phyloP scores from a whole-genome alignment of 1,139 yeast species.

The Hansenula sp. region DNA sequence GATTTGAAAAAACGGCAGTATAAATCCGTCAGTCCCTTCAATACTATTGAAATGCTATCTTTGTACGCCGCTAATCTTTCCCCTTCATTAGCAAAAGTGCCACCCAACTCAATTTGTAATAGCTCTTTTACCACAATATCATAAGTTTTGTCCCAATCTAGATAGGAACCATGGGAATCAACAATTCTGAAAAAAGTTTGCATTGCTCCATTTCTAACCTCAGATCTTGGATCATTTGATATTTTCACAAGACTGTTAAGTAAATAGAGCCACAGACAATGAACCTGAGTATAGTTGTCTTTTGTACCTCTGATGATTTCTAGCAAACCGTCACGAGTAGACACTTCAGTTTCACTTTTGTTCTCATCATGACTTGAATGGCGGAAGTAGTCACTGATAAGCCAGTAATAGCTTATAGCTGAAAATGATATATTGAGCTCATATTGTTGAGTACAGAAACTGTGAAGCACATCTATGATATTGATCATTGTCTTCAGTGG shows the following conservation, averaged over 20 bases:
- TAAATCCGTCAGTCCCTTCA: slow-evolving; percentile 29
- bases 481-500: slow-evolving; percentile 59
- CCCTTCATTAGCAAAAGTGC: slow-evolving; percentile 13
- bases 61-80: slow-evolving; percentile 11
- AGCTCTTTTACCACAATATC: slow-evolving; percentile 42
- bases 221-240: slow-evolving; percentile 62
- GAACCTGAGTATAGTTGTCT: slow-evolving; percentile 6
- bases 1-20: slow-evolving; percentile 24
- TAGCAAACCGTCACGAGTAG: too few relatives aligned
- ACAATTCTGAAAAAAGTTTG: slow-evolving; percentile 84
- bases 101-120: slow-evolving; percentile 24
- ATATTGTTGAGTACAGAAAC: slow-evolving; percentile 63
- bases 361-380: slow-evolving; percentile 13
- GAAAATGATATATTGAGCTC: slow-evolving; percentile 88
- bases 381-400: slow-evolving; percentile 72
- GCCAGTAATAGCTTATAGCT: slow-evolving; percentile 89
- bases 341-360: too few relatives aligned
- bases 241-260: slow-evolving; percentile 58
- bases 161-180: slow-evolving; percentile 65
- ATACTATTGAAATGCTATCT: slow-evolving; percentile 18
- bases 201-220: slow-evolving; percentile 83
- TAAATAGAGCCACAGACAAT: slow-evolving; percentile 59
- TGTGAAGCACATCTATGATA: slow-evolving; percentile 65
- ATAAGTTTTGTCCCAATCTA: slow-evolving; percentile 56
- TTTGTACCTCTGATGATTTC: too few relatives aligned